Conservation (phyloP, 768 basidiomycete species). For the Lactarius deliciosus region DNA sequence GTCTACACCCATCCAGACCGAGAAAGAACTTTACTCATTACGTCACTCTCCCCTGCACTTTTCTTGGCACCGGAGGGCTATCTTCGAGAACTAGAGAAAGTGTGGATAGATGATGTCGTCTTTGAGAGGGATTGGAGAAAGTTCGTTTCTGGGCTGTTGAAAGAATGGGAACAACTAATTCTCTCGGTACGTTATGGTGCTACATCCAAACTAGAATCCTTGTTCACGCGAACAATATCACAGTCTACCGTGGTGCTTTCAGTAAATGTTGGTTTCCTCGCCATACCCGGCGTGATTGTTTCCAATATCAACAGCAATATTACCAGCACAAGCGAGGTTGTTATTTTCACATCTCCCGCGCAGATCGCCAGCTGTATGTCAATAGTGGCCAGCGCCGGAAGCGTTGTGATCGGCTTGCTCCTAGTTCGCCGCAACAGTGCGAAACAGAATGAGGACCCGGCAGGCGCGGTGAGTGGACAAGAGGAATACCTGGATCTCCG, state of each 20-base stretch:
- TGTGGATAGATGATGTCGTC: neutral
- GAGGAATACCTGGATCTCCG: neutral
- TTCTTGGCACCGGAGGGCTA: neutral
- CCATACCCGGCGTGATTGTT: slow-evolving; percentile 34
- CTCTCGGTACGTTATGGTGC: neutral
- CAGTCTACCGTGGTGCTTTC: slow-evolving; percentile 38
- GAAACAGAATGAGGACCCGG: slow-evolving; percentile 37
- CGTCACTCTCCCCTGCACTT: neutral
- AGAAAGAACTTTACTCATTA: neutral
- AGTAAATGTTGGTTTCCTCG: slow-evolving; percentile 38
- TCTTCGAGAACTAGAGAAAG: neutral
- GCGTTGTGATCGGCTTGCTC: slow-evolving; percentile 47
- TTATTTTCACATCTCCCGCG: neutral
- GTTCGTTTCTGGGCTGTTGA: neutral
- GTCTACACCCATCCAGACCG: neutral
- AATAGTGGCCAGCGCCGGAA: slow-evolving; percentile 46
- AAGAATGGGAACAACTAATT: slow-evolving; percentile 1
- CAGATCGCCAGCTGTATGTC: slow-evolving; percentile 50
- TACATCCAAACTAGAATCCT: neutral
- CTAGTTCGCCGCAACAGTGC: slow-evolving; percentile 45
- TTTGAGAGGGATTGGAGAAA: neutral
- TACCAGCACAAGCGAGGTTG: neutral
- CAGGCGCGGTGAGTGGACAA: neutral
- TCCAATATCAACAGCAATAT: neutral
- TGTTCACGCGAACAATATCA: neutral